Evolutionary conservation across 768 basidiomycete species (phyloP).

Genomic region (Rossbeevera mucosa): DNA sequence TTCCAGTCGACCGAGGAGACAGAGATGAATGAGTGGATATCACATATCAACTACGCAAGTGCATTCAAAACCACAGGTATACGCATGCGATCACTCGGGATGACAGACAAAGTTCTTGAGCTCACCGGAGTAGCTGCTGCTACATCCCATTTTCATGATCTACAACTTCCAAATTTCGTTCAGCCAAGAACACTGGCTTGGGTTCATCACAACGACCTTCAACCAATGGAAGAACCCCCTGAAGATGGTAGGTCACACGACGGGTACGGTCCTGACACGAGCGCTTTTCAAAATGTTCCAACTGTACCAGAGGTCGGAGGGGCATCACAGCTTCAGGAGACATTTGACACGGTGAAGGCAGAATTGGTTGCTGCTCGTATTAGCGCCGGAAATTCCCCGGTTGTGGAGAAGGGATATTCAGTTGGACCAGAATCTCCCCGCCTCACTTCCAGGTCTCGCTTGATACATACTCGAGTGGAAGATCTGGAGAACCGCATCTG

Average conservation of each 20-base stretch:
- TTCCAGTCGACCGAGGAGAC: conserved; percentile 64
- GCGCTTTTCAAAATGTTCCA: conserved; percentile 29
- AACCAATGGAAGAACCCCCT: conserved; percentile 35
- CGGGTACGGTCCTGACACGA: conserved; percentile 30
- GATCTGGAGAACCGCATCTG: conserved; percentile 60
- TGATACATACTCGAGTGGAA: conserved; percentile 56
- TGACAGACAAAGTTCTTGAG: conserved; percentile 66
- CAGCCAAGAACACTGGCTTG: conserved; percentile 33
- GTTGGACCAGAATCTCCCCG: conserved; percentile 23
- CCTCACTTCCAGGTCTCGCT: conserved; percentile 47
- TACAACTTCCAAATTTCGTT: conserved; percentile 37
- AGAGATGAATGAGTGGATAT: conserved; percentile 88
- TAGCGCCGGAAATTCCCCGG: conserved; percentile 27
- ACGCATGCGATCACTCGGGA: conserved; percentile 68
- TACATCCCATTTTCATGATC: conserved; percentile 72
- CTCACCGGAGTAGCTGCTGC: conserved; percentile 84
- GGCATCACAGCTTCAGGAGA: conserved; percentile 68
- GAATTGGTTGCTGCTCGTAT: conserved; percentile 59
- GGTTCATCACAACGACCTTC: conserved; percentile 38
- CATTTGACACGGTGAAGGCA: conserved; percentile 84
- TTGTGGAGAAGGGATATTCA: conserved; percentile 11
- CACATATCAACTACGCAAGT: conserved; percentile 89
- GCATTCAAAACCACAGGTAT: conserved; percentile 84
- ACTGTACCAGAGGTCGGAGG: conserved; percentile 54
- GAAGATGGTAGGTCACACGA: conserved; percentile 20